These are phyloP conservation scores for Beta vulgaris DNA, from an alignment of 148 eudicot genomes.

Conservation along the genomic window DNA sequence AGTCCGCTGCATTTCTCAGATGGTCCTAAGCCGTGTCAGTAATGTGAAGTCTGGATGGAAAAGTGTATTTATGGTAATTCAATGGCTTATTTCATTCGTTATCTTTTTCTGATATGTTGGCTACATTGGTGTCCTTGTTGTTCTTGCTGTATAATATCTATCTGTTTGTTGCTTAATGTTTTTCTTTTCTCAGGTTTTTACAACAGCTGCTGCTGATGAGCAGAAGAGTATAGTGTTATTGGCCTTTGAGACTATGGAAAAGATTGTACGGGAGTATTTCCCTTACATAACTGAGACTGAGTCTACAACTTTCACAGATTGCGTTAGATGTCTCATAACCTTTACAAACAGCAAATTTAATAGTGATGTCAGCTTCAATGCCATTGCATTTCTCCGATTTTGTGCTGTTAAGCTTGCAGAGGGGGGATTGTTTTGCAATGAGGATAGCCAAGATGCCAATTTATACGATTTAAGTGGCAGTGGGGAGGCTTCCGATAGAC, in stretches of 20 bases:
- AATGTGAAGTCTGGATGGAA: constrained; percentile 99
- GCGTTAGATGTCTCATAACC: constrained; percentile 91
- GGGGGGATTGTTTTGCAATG: constrained; percentile 73
- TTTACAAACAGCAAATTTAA: constrained; percentile 86
- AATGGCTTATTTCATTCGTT: neutral
- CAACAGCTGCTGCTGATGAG: constrained; percentile 97
- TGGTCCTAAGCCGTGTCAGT: constrained; percentile 92
- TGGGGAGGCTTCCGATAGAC: constrained; percentile 46
- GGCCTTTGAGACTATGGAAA: constrained; percentile 98
- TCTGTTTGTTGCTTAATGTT: constrained; percentile 7
- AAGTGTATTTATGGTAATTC: constrained; percentile 87
- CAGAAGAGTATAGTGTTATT: constrained; percentile 85
- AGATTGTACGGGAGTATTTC: constrained; percentile 93
- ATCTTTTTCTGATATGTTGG: too few species aligned
- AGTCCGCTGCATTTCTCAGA: constrained; percentile 95
- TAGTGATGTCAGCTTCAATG: constrained; percentile 97
- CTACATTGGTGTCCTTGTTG: too few species aligned
- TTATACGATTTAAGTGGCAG: constrained; percentile 34
- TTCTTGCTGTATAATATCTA: too few species aligned
- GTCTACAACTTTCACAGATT: constrained; percentile 82
- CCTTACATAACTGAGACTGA: constrained; percentile 96
- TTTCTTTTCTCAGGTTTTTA: constrained; percentile 64
- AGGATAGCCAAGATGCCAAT: constrained; percentile 48
- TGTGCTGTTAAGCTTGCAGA: constrained; percentile 99
- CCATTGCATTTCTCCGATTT: constrained; percentile 96